Percentiles rank a stretch among this genome's conserved stretches.
phyloP scores from a whole-genome alignment of 2,329 filamentous ascomycete species.

The Alternaria triticina region DNA sequence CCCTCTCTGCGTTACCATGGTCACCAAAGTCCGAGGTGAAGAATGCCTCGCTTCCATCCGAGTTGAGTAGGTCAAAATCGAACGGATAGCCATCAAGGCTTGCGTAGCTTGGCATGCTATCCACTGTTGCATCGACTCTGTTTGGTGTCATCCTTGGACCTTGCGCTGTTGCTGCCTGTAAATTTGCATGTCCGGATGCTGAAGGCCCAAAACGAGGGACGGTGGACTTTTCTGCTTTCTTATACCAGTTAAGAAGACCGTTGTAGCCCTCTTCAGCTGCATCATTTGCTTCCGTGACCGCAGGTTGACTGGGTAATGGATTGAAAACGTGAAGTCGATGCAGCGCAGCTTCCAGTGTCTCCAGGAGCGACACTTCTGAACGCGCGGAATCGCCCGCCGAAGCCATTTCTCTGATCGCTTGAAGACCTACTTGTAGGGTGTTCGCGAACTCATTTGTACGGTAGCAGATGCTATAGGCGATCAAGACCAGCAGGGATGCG shows the following conservation, averaged over 20 bases:
- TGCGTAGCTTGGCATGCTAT: neutral
- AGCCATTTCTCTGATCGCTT: slow-evolving; percentile 18
- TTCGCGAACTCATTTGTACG: slow-evolving; percentile 14
- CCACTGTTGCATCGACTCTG: neutral
- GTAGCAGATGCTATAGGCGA: slow-evolving; percentile 16
- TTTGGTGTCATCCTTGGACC: neutral
- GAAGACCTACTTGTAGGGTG: slow-evolving; percentile 9
- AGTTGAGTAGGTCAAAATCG: slow-evolving; percentile 14
- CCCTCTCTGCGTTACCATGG: slow-evolving; percentile 6
- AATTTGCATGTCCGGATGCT: neutral
- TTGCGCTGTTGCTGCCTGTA: neutral
- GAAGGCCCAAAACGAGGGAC: neutral
- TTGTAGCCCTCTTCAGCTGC: slow-evolving; percentile 10
- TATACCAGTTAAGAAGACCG: slow-evolving; percentile 14
- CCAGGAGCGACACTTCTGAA: slow-evolving; percentile 16
- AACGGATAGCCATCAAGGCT: slow-evolving; percentile 13
- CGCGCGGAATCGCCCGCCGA: slow-evolving; percentile 15
- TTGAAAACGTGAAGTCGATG: slow-evolving; percentile 16
- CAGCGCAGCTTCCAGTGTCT: slow-evolving; percentile 13
- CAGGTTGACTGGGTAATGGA: neutral
- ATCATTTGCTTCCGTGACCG: neutral
- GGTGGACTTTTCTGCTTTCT: neutral
- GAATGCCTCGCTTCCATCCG: slow-evolving; percentile 11
- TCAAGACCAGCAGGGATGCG: slow-evolving; percentile 16
- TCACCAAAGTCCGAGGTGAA: slow-evolving; percentile 12